A percentile compares a stretch with the other conserved stretches of the same genome.
Evolutionary conservation across 1,284 basidiomycete species (phyloP).

Genomic region (Gomphus bonarii): DNA sequence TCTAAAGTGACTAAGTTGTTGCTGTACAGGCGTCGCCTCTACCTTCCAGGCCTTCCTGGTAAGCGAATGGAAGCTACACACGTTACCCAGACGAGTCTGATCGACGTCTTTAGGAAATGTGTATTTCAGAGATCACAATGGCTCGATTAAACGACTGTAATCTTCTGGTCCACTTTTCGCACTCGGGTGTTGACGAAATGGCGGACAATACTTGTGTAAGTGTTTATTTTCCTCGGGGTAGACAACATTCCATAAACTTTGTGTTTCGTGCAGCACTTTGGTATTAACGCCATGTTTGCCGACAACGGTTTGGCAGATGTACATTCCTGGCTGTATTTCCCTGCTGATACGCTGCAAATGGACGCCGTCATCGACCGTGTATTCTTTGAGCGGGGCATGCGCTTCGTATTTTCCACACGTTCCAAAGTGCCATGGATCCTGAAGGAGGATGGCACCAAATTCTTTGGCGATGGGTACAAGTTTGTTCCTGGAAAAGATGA

Average conservation of each 20-base stretch:
- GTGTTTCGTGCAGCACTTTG: constrained; percentile 17
- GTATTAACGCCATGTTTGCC: constrained; percentile 74
- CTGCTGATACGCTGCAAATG: constrained; percentile 76
- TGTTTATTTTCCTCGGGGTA: not conserved
- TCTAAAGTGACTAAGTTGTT: not conserved
- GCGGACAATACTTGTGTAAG: constrained; percentile 73
- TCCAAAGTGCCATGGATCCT: constrained; percentile 80
- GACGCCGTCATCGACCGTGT: constrained; percentile 61
- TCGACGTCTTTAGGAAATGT: constrained; percentile 52
- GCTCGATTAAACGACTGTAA: constrained; percentile 80
- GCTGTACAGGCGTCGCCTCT: constrained; percentile 47
- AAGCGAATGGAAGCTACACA: not conserved
- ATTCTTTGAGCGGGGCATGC: constrained; percentile 71
- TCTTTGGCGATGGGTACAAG: constrained; percentile 63
- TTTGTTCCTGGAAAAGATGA: constrained; percentile 80
- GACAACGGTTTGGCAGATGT: constrained; percentile 77
- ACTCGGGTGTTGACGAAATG: constrained; percentile 66
- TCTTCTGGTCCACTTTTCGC: constrained; percentile 78
- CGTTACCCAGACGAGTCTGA: not conserved
- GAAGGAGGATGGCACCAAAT: constrained; percentile 59
- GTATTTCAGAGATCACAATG: constrained; percentile 83
- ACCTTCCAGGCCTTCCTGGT: constrained; percentile 77
- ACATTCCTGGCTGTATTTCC: constrained; percentile 76
- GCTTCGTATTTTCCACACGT: constrained; percentile 80
- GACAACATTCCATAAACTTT: not conserved